These are phyloP conservation scores for Emergomyces orientalis DNA, from an alignment of 2,329 filamentous ascomycete species.

Conservation along the genomic window DNA sequence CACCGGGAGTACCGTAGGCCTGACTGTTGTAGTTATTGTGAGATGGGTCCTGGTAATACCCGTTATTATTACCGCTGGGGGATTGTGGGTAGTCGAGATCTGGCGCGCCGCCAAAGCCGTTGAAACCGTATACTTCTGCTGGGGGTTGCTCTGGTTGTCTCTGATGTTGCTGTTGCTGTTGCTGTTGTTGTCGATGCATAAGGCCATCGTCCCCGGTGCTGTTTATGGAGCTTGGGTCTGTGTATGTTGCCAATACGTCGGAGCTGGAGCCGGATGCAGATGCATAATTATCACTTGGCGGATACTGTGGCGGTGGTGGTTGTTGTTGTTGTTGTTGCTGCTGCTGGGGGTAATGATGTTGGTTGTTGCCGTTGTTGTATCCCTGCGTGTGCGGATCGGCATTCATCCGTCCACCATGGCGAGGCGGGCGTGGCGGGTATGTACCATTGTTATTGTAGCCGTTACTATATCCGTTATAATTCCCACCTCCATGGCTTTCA, in stretches of 20 bases:
- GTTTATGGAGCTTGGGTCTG: slow-evolving; percentile 88
- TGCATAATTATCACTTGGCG: slow-evolving; percentile 71
- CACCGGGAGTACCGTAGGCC: no score
- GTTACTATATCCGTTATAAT: slow-evolving; percentile 39
- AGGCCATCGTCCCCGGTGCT: slow-evolving; percentile 85
- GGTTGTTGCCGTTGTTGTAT: slow-evolving; percentile 16
- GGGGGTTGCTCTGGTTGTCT: slow-evolving; percentile 31
- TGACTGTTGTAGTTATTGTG: neutral
- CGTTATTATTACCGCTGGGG: slow-evolving; percentile 15
- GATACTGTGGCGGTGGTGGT: slow-evolving; percentile 56
- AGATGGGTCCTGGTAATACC: slow-evolving; percentile 17
- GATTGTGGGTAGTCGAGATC: slow-evolving; percentile 27
- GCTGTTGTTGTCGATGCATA: slow-evolving; percentile 29
- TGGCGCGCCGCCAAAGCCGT: slow-evolving; percentile 38
- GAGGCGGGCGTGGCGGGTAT: slow-evolving; percentile 23
- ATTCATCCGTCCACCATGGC: slow-evolving; percentile 26
- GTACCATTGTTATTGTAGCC: slow-evolving; percentile 20
- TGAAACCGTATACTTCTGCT: slow-evolving; percentile 56
- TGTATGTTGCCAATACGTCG: slow-evolving; percentile 70
- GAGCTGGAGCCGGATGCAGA: slow-evolving; percentile 59
- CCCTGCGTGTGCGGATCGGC: slow-evolving; percentile 28
- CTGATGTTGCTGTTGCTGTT: slow-evolving; percentile 31
- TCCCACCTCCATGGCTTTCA: slow-evolving; percentile 32
- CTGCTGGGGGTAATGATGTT: slow-evolving; percentile 51
- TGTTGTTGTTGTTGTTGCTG: slow-evolving; percentile 27